phyloP scores from a whole-genome alignment of 2,329 filamentous ascomycete species.

The Penicillium rolfsii region DNA sequence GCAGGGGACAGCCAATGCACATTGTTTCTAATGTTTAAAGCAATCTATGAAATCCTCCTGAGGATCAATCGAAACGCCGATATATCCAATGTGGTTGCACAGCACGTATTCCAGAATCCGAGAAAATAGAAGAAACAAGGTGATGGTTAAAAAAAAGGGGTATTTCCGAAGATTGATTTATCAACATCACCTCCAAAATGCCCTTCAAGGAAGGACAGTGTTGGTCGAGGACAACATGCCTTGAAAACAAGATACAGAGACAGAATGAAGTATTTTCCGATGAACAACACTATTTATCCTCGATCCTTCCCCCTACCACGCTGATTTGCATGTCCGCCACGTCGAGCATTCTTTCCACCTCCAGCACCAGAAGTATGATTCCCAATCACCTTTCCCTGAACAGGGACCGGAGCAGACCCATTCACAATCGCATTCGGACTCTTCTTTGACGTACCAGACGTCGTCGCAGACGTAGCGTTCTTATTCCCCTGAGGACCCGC shows the following conservation, averaged over 20 bases:
- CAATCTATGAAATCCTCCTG: background rate
- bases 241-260: background rate
- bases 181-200: background rate
- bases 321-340: constrained; percentile 27
- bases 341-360: constrained; percentile 24
- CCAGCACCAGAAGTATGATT: constrained; percentile 15
- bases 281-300: background rate
- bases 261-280: background rate
- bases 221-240: no score
- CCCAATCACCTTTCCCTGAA: constrained; percentile 15
- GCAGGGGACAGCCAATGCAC: background rate
- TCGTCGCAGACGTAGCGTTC: background rate
- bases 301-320: constrained; percentile 28
- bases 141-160: background rate
- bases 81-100: background rate
- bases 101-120: background rate
- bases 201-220: background rate
- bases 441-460: constrained; percentile 17
- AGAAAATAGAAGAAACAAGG: background rate
- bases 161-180: background rate
- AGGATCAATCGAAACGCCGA: background rate
- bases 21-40: background rate
- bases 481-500: constrained; percentile 12
- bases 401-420: constrained; percentile 17
- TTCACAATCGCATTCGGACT: constrained; percentile 13